phyloP scores from a whole-genome alignment of 371 early-diverging fungal genomes.

The Paramicrosporidium saccamoebae region DNA sequence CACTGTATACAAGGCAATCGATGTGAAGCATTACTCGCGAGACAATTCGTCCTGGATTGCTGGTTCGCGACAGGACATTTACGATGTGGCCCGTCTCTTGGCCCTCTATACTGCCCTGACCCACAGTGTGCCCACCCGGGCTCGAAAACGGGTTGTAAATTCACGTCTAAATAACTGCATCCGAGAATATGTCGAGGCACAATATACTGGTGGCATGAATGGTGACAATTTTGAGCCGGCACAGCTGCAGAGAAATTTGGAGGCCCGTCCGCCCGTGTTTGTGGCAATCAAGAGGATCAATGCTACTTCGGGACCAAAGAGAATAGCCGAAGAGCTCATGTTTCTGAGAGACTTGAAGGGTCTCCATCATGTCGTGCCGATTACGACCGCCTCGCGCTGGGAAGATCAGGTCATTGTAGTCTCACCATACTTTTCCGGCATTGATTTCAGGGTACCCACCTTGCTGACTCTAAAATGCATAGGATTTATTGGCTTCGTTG shows the following conservation, averaged over 20 bases:
- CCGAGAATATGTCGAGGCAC: too few species aligned
- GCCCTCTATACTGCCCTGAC: too few species aligned
- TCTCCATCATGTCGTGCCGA: constrained; percentile 20
- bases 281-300: constrained; percentile 80
- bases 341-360: constrained; percentile 34
- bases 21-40: constrained; percentile 21
- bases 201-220: too few species aligned
- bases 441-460: constrained; percentile 37
- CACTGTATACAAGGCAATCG: constrained; percentile 76
- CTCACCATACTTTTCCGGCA: constrained; percentile 54
- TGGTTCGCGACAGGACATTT: too few species aligned
- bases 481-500: constrained; percentile 5
- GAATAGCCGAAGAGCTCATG: constrained; percentile 63
- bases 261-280: too few species aligned
- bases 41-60: constrained; percentile 23
- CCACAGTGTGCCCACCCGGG: too few species aligned
- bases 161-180: too few species aligned
- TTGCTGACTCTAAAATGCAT: constrained; percentile 1
- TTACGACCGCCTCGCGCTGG: constrained; percentile 44
- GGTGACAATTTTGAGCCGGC: too few species aligned
- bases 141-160: too few species aligned
- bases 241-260: too few species aligned
- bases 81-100: too few species aligned
- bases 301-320: constrained; percentile 36
- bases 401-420: constrained; percentile 55